phyloP scores from a whole-genome alignment of 768 basidiomycete genomes.

The Boletus bicolor region DNA sequence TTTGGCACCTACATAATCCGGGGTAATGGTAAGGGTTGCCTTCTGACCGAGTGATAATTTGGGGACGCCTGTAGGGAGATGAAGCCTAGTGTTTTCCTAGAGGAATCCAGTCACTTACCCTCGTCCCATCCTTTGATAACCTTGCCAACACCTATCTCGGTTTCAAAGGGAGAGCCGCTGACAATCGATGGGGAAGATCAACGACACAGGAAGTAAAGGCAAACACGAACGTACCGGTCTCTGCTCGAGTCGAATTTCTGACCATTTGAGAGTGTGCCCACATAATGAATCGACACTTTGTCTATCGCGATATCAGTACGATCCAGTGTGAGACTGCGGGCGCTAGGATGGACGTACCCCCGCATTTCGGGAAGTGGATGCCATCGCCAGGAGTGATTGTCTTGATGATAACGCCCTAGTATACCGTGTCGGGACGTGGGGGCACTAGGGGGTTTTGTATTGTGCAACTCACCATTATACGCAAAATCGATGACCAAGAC shows the following conservation, averaged over 20 bases:
- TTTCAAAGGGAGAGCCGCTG: constrained; percentile 61
- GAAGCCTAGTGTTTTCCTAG: not conserved
- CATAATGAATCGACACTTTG: constrained; percentile 73
- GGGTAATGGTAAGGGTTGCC: constrained; percentile 58
- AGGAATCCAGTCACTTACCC: constrained; percentile 43
- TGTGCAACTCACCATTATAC: constrained; percentile 30
- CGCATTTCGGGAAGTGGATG: constrained; percentile 57
- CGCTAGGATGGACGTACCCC: constrained; percentile 50
- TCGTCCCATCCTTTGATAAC: constrained; percentile 93
- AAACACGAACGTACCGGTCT: constrained; percentile 52
- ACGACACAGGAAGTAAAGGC: not conserved
- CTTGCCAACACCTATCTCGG: constrained; percentile 72
- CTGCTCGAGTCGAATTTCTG: constrained; percentile 71
- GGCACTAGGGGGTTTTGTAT: not conserved
- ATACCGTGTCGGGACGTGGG: constrained; percentile 1
- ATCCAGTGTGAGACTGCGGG: constrained; percentile 12
- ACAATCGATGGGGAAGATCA: constrained; percentile 8
- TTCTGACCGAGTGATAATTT: constrained; percentile 76
- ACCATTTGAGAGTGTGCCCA: constrained; percentile 66
- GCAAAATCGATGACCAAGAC: constrained; percentile 28
- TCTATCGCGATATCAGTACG: constrained; percentile 42
- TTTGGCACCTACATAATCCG: constrained; percentile 68
- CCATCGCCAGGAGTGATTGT: constrained; percentile 59
- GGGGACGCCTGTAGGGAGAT: constrained; percentile 54
- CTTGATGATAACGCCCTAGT: constrained; percentile 71